Evolutionary conservation across 75 land plant genomes (phyloP), one percentile per base, ranked within the genome.

Genomic region (Chamaecyparis obtusa): DNA sequence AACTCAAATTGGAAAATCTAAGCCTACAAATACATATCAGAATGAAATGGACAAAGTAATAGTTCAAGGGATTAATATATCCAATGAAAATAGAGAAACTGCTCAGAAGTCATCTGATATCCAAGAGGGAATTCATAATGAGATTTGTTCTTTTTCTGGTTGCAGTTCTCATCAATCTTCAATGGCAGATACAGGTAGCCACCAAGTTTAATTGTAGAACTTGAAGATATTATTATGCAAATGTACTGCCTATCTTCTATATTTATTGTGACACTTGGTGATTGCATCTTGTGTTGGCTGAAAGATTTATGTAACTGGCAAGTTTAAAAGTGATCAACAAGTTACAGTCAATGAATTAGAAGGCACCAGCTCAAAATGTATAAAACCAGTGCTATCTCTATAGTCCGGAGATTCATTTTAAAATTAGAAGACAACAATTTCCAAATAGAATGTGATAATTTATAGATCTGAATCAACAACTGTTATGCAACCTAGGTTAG

Each of bases 141-240:
- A 46, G 49, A n/a, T 78, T 19, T 39, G n/a, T 81, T 0, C 83
- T 81, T 81, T 44, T 46, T n/a, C 83, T n/a, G 5, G 32, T n/a
- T 46, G 83, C 83, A 81, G 49, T 81, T 46, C 83, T 46, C 51
- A 46, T 51, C 54, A 46, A n/a, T 32, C 30, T 46, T 81, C 83
- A 46, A 24, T 81, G 46, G 83, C 51, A 81, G 83, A 81, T 44
- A 81, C 83, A 81, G 83, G 83, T 81, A 81, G 32, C 83, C 9
- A 44, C 54, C 11, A 27, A 46, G 43, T 80, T 80, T 44, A 80
- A 24, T 80, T 80, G 14, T 81, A 81, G n/a, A 81, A 46, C 30
- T 81, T 5, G 3, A 37, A 24, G 3, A 81, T 27, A 13, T 44
- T 81, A 27, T 46, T 27, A 21, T 81, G 32, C 49, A 24, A 81